phyloP scores from a whole-genome alignment of 2,329 filamentous ascomycete genomes.

The Pyrenochaeta sp. region DNA sequence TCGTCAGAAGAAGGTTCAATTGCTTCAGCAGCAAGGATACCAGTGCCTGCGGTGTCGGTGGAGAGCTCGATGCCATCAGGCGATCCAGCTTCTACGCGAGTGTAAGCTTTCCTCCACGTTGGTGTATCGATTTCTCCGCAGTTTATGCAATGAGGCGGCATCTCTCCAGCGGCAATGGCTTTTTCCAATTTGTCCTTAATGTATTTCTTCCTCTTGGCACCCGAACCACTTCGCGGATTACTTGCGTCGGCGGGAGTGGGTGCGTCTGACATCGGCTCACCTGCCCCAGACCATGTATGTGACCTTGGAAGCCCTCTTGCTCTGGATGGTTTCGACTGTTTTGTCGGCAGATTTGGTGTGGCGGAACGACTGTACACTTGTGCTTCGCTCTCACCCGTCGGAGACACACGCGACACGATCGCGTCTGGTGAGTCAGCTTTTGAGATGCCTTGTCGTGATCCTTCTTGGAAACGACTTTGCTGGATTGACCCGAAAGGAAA shows the following conservation, averaged over 20 bases:
- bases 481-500: constrained; percentile 5
- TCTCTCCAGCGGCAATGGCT: constrained; percentile 77
- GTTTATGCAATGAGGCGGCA: constrained; percentile 89
- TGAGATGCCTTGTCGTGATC: constrained; percentile 8
- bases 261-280: constrained; percentile 45
- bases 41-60: constrained; percentile 69
- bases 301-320: constrained; percentile 44
- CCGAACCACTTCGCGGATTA: constrained; percentile 56
- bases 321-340: constrained; percentile 29
- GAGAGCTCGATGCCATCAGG: constrained; percentile 76
- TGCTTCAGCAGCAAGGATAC: constrained; percentile 60
- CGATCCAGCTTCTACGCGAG: constrained; percentile 74
- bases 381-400: constrained; percentile 26
- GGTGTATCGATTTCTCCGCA: constrained; percentile 96
- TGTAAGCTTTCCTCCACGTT: constrained; percentile 93
- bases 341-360: constrained; percentile 29
- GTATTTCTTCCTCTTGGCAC: constrained; percentile 71
- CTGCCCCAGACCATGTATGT: constrained; percentile 49
- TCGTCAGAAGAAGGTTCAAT: constrained; percentile 54
- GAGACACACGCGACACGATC: constrained; percentile 23
- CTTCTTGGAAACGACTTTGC: constrained; percentile 7
- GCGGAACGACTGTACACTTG: constrained; percentile 34
- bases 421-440: constrained; percentile 33
- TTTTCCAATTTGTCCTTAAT: constrained; percentile 65
- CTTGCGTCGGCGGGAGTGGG: constrained; percentile 31